Conservation (phyloP, 495 filamentous ascomycete genomes). For the Neurospora africana region DNA sequence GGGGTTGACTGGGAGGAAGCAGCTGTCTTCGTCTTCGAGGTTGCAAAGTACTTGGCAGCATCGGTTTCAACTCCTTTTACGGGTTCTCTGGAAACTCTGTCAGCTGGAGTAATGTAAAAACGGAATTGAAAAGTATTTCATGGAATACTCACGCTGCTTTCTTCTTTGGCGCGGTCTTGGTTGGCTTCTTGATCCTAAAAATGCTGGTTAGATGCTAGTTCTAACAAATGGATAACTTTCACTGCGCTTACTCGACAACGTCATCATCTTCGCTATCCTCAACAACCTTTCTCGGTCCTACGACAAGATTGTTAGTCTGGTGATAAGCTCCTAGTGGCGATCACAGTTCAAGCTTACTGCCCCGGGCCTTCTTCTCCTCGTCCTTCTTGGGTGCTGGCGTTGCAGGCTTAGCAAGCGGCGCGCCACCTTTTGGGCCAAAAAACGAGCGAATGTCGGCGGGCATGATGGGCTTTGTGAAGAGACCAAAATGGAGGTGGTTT, state of each 20-base stretch:
- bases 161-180: constrained; percentile 31
- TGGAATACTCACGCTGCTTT: constrained; percentile 27
- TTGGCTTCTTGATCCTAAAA: constrained; percentile 29
- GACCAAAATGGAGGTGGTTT: not conserved
- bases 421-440: constrained; percentile 54
- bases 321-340: not conserved
- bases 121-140: not conserved
- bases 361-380: constrained; percentile 34
- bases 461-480: constrained; percentile 32
- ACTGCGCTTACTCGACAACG: constrained; percentile 25
- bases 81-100: constrained; percentile 4
- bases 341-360: constrained; percentile 19
- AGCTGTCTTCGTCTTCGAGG: constrained; percentile 28
- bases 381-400: constrained; percentile 38
- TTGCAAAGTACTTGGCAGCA: constrained; percentile 40
- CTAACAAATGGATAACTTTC: not conserved
- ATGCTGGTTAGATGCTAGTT: not conserved
- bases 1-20: constrained; percentile 17
- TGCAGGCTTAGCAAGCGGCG: constrained; percentile 34
- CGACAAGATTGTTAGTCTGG: constrained; percentile 28
- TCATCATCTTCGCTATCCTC: constrained; percentile 64
- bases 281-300: constrained; percentile 46
- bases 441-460: constrained; percentile 69
- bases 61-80: constrained; percentile 35
- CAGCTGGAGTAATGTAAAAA: not conserved